Percentiles rank a stretch among this genome's conserved stretches.
phyloP scores from a whole-genome alignment of 495 filamentous ascomycete genomes.

The Lasiosphaeris hirsuta region DNA sequence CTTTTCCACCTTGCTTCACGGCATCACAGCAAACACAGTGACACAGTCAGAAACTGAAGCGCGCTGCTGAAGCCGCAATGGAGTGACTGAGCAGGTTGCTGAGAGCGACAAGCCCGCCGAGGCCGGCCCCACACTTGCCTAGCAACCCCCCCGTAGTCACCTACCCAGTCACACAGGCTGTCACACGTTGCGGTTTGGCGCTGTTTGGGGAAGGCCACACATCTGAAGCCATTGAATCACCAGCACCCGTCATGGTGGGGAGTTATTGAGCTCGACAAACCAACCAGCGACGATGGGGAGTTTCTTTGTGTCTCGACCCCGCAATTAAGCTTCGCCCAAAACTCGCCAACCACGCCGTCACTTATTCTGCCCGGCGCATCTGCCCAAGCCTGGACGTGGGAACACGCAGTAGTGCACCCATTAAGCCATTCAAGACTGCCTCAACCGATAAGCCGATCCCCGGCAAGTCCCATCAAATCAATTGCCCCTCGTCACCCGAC shows the following conservation, averaged over 20 bases:
- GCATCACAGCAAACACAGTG: neutral
- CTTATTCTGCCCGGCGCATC: constrained; percentile 13
- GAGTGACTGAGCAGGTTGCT: neutral
- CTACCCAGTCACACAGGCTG: too few relatives aligned
- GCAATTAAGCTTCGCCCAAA: constrained; percentile 30
- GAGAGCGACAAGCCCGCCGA: neutral
- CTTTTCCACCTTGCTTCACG: neutral
- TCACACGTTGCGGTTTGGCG: neutral
- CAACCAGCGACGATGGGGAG: constrained; percentile 25
- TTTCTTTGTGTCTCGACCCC: constrained; percentile 34
- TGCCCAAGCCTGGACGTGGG: constrained; percentile 1
- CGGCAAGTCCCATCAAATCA: constrained; percentile 7
- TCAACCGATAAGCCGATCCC: constrained; percentile 20
- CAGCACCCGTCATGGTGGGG: constrained; percentile 23
- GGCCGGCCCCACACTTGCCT: constrained; percentile 1
- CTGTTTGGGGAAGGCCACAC: neutral
- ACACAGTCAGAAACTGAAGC: too few relatives aligned
- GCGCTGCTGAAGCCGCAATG: neutral
- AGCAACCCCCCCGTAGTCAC: neutral
- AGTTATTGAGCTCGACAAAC: constrained; percentile 11
- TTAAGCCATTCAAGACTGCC: constrained; percentile 11
- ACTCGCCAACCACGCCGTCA: constrained; percentile 20
- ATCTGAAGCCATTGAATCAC: constrained; percentile 3
- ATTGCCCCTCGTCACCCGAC: neutral
- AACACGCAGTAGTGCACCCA: too few relatives aligned